Evolutionary conservation across 1,284 basidiomycete species (phyloP).

Genomic region (Blastosporella zonata): DNA sequence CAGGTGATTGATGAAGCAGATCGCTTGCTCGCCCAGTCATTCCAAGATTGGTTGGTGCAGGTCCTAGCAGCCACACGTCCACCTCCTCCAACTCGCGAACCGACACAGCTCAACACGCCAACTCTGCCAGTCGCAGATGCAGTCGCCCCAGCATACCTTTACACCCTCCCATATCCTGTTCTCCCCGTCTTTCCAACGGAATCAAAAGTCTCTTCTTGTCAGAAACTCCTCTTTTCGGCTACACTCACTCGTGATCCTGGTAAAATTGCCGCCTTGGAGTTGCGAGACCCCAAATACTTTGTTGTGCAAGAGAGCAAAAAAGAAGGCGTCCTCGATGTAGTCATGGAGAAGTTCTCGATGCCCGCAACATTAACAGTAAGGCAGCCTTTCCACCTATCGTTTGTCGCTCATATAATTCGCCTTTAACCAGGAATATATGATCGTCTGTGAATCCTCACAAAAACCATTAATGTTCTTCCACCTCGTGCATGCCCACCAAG

Average conservation of each 20-base stretch:
- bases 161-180: conserved; percentile 40
- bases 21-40: conserved; percentile 89
- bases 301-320: conserved; percentile 61
- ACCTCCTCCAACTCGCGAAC: conserved; percentile 32
- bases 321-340: conserved; percentile 47
- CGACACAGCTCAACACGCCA: background rate
- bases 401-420: background rate
- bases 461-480: conserved; percentile 93
- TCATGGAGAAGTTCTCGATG: conserved; percentile 79
- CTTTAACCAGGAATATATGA: conserved; percentile 74
- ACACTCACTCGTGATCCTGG: conserved; percentile 94
- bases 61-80: conserved; percentile 69
- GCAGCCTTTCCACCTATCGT: conserved; percentile 1
- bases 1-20: conserved; percentile 98
- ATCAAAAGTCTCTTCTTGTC: conserved; percentile 65
- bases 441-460: conserved; percentile 73
- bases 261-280: conserved; percentile 81
- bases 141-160: conserved; percentile 56
- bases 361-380: conserved; percentile 72
- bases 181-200: conserved; percentile 53
- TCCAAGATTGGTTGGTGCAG: conserved; percentile 91
- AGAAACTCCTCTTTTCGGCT: conserved; percentile 96
- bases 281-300: conserved; percentile 86
- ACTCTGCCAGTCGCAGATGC: conserved; percentile 41
- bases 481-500: conserved; percentile 62